Conservation (phyloP, 176 grass and related monocot species). For the Avena insularis region DNA sequence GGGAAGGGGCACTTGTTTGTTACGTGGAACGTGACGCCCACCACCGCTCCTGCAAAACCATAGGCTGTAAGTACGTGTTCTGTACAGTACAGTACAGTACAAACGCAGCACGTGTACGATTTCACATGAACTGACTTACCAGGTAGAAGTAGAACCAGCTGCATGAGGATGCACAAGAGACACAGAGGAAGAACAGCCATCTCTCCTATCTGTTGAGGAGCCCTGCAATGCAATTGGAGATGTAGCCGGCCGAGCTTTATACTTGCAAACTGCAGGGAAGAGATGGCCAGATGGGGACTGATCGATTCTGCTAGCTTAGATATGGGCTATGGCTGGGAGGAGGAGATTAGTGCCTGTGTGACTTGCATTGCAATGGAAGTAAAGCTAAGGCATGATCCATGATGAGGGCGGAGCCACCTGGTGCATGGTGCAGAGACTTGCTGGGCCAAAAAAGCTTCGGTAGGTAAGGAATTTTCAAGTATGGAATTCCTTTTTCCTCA, state of each 20-base stretch:
- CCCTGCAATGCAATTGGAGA: neutral
- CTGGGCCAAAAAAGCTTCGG: neutral
- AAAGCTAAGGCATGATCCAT: conserved; percentile 29
- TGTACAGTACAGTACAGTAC: neutral
- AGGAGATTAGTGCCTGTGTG: conserved; percentile 11
- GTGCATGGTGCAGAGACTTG: conserved; percentile 16
- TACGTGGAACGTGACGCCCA: conserved; percentile 58
- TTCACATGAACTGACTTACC: neutral
- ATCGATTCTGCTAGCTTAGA: neutral
- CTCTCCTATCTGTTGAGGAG: neutral
- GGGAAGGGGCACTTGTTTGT: conserved; percentile 82
- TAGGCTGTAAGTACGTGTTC: neutral
- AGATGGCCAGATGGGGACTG: neutral
- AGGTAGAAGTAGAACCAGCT: neutral
- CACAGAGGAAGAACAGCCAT: conserved; percentile 34
- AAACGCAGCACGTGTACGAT: neutral
- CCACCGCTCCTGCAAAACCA: neutral
- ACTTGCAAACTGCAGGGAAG: neutral
- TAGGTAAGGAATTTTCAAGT: neutral
- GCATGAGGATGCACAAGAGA: conserved; percentile 12
- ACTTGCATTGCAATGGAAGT: conserved; percentile 60
- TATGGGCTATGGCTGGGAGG: neutral
- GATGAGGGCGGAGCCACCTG: conserved; percentile 24
- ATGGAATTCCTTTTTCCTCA: too few relatives aligned
- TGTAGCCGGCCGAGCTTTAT: neutral